These are phyloP conservation scores for Vicia villosa DNA, from an alignment of 306 rosid genomes.

Conservation along the genomic window DNA sequence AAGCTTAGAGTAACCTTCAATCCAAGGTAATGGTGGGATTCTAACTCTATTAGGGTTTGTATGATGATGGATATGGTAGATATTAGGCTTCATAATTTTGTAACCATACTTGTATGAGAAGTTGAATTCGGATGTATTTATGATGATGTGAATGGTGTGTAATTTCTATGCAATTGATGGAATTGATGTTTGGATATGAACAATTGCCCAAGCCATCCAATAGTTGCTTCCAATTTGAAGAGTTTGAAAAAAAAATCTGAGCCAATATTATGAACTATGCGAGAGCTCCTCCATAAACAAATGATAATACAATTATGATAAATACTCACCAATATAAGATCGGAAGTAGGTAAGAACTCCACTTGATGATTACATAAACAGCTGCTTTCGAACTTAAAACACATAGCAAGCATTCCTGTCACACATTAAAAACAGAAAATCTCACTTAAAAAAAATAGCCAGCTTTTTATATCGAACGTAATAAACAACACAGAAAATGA, in stretches of 20 bases:
- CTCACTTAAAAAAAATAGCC: too few species aligned
- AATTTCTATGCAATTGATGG: too few species aligned
- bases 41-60: too few species aligned
- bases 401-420: slow-evolving; percentile 75
- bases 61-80: too few species aligned
- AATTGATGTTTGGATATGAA: too few species aligned
- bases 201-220: slow-evolving; percentile 96
- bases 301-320: not conserved
- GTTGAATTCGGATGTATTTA: too few species aligned
- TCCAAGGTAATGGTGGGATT: too few species aligned
- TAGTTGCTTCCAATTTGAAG: slow-evolving; percentile 92
- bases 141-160: too few species aligned
- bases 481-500: slow-evolving; percentile 14
- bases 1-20: too few species aligned
- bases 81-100: too few species aligned
- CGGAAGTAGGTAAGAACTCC: slow-evolving; percentile 83
- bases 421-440: not conserved
- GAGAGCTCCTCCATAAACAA: slow-evolving; percentile 66
- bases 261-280: slow-evolving; percentile 73
- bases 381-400: slow-evolving; percentile 67
- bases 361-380: slow-evolving; percentile 84
- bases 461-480: slow-evolving; percentile 1
- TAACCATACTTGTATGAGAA: too few species aligned
- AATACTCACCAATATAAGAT: slow-evolving; percentile 66
- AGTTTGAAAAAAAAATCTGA: slow-evolving; percentile 62